phyloP scores from a whole-genome alignment of 2,329 filamentous ascomycete genomes.

The Stemphylium lycopersici region DNA sequence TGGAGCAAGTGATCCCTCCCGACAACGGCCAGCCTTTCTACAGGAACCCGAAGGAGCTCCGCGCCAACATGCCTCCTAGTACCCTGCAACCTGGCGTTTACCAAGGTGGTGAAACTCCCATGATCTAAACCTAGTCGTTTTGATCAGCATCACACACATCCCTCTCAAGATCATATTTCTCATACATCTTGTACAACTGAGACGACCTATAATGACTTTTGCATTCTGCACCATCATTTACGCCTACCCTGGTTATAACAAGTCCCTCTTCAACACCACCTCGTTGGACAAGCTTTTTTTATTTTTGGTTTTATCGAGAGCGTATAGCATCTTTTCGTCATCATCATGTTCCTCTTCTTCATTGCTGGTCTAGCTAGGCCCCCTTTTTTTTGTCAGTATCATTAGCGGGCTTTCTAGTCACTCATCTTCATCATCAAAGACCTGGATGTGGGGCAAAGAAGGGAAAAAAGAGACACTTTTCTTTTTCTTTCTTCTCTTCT shows the following conservation, averaged over 20 bases:
- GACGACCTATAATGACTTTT: conserved; percentile 40
- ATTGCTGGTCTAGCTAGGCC: no score
- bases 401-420: not conserved
- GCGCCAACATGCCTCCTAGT: conserved; percentile 58
- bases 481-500: not conserved
- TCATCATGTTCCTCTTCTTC: no score
- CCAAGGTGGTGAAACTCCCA: conserved; percentile 40
- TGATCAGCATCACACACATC: not conserved
- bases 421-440: conserved; percentile 4
- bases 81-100: conserved; percentile 54
- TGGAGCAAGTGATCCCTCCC: conserved; percentile 52
- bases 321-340: conserved; percentile 19
- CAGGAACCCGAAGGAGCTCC: conserved; percentile 54
- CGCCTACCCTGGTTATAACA: not conserved
- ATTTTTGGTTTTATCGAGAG: conserved; percentile 18
- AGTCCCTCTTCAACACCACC: conserved; percentile 8
- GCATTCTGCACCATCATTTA: conserved; percentile 32
- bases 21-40: conserved; percentile 38
- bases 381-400: not conserved
- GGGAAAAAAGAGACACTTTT: no score
- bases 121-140: conserved; percentile 35
- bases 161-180: not conserved
- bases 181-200: conserved; percentile 17
- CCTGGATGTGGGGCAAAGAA: not conserved
- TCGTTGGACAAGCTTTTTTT: conserved; percentile 15